Evolutionary conservation across 2,329 filamentous ascomycete species (phyloP).

Genomic region (Penicillium hordei): DNA sequence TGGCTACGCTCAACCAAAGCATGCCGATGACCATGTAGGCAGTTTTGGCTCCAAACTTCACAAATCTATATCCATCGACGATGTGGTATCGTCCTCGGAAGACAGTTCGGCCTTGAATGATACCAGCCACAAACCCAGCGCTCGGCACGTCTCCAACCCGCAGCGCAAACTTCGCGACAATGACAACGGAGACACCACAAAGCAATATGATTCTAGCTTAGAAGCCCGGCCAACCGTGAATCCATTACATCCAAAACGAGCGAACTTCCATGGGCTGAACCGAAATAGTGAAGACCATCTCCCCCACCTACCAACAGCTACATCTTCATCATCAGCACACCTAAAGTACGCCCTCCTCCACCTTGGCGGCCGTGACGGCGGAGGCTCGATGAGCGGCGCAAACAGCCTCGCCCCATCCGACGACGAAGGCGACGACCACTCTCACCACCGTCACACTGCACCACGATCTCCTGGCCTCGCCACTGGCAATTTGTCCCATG

Average conservation of each 20-base stretch:
- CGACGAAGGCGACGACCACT: constrained; percentile 32
- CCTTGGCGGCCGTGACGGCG: constrained; percentile 47
- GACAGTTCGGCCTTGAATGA: background rate
- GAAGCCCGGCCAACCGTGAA: constrained; percentile 15
- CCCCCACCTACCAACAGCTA: constrained; percentile 26
- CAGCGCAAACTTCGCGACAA: constrained; percentile 1
- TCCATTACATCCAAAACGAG: constrained; percentile 16
- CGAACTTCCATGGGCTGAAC: constrained; percentile 23
- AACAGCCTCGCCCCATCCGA: constrained; percentile 41
- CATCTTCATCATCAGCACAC: constrained; percentile 20
- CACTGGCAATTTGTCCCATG: background rate
- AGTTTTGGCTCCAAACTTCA: constrained; percentile 12
- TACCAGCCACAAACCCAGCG: background rate
- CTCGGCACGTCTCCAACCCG: background rate
- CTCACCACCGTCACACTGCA: constrained; percentile 12
- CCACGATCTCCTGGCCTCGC: background rate
- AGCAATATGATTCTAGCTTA: constrained; percentile 11
- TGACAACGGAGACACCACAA: background rate
- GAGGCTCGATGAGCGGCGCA: constrained; percentile 48
- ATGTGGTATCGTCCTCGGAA: constrained; percentile 4
- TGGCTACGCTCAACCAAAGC: constrained; percentile 4
- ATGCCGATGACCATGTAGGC: constrained; percentile 4
- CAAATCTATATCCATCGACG: constrained; percentile 10
- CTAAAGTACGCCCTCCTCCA: constrained; percentile 35
- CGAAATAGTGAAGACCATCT: constrained; percentile 34